Conservation (phyloP, 2,329 filamentous ascomycete species). For the Scedosporium minutisporum region DNA sequence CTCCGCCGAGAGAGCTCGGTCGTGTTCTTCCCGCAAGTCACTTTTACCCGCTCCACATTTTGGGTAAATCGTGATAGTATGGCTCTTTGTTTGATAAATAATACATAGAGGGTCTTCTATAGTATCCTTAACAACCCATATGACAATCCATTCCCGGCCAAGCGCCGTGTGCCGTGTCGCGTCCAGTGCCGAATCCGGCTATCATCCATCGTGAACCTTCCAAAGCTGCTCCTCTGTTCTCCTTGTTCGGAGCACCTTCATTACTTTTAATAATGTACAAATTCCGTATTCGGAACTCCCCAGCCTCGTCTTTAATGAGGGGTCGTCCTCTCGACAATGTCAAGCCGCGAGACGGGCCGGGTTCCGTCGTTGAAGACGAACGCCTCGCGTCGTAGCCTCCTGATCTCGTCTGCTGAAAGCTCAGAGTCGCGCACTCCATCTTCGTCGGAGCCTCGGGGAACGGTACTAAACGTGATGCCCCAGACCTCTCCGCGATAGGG, state of each 20-base stretch:
- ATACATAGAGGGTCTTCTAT: not conserved
- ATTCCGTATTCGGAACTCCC: not conserved
- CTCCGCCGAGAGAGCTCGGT: not conserved
- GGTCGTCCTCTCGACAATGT: constrained; percentile 59
- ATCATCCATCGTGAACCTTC: not conserved
- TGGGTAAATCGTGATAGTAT: not conserved
- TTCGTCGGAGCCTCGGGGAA: not conserved
- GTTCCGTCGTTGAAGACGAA: constrained; percentile 88
- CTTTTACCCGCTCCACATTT: not conserved
- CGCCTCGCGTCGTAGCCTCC: constrained; percentile 71
- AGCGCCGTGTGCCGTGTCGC: constrained; percentile 1
- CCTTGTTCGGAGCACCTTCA: not conserved
- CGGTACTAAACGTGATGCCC: constrained; percentile 4
- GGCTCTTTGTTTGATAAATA: not conserved
- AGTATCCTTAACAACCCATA: not conserved
- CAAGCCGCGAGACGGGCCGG: constrained; percentile 58
- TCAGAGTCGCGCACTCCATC: constrained; percentile 26
- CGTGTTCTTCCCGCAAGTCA: not conserved
- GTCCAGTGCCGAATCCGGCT: not conserved
- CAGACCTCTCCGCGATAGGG: constrained; percentile 17
- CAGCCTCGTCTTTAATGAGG: not conserved
- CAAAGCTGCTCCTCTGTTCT: not conserved
- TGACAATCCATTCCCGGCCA: not conserved
- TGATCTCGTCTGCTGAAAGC: constrained; percentile 56
- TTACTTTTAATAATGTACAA: not conserved